Conservation (phyloP, 1,139 yeast genomes). For the Lodderomyces elongisporus region DNA sequence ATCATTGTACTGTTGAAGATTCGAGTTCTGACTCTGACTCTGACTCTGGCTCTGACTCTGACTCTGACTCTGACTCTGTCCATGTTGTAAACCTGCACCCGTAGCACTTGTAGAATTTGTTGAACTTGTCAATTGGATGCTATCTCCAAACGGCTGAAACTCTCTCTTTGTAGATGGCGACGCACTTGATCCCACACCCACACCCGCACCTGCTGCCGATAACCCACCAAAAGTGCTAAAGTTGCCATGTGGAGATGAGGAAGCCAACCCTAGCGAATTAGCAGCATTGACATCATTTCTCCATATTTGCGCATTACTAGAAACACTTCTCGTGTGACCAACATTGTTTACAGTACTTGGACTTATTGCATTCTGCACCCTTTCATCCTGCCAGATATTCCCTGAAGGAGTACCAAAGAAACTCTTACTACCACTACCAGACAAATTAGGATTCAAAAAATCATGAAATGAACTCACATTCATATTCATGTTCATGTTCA, state of each 20-base stretch:
- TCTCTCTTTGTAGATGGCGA: slow-evolving; percentile 10
- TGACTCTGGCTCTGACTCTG: too few species aligned
- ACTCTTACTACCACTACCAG: slow-evolving; percentile 1
- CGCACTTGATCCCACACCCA: slow-evolving; percentile 3
- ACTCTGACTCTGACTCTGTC: too few species aligned
- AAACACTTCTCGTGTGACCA: slow-evolving; percentile 23
- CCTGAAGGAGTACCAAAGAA: slow-evolving; percentile 13
- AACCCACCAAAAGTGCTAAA: not conserved
- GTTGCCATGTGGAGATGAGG: slow-evolving; percentile 1
- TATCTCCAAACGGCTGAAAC: slow-evolving; percentile 15
- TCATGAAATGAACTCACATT: slow-evolving; percentile 2
- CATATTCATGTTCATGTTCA: not conserved
- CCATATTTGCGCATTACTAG: slow-evolving; percentile 28
- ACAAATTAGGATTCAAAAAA: slow-evolving; percentile 2
- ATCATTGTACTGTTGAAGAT: too few species aligned
- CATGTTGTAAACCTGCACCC: too few species aligned
- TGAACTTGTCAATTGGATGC: slow-evolving; percentile 6
- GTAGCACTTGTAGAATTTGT: not conserved
- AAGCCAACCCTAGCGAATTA: too few species aligned
- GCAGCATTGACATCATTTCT: slow-evolving; percentile 18
- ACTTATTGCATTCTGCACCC: slow-evolving; percentile 5
- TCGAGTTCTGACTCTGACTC: too few species aligned
- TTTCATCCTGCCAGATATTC: slow-evolving; percentile 14
- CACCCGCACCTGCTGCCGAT: not conserved
- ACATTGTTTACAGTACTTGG: not conserved